Conservation (phyloP, 768 basidiomycete genomes). For the Guyanaporus albipodus region DNA sequence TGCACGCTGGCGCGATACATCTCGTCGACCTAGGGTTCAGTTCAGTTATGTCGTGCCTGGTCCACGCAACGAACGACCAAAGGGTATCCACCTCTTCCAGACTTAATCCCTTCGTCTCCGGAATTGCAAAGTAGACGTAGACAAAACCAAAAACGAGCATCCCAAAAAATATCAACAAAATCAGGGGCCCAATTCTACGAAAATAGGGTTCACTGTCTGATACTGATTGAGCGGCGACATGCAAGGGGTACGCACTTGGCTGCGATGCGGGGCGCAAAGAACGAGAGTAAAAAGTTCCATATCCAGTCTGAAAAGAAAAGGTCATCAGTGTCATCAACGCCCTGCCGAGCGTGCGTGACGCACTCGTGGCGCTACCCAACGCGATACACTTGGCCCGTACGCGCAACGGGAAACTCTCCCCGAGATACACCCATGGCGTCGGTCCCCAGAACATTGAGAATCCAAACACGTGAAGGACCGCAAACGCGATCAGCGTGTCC, state of each 20-base stretch:
- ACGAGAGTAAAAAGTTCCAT: slow-evolving; percentile 72
- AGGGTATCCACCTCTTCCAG: slow-evolving; percentile 54
- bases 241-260: slow-evolving; percentile 34
- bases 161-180: slow-evolving; percentile 75
- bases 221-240: background rate
- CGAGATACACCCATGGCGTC: slow-evolving; percentile 73
- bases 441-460: slow-evolving; percentile 77
- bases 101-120: slow-evolving; percentile 75
- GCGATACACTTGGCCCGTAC: slow-evolving; percentile 75
- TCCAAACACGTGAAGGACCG: slow-evolving; percentile 66
- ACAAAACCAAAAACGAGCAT: slow-evolving; percentile 66
- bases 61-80: background rate
- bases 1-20: slow-evolving; percentile 61
- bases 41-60: no score
- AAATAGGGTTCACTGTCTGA: no score
- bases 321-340: no score
- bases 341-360: background rate
- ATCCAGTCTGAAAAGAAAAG: slow-evolving; percentile 44
- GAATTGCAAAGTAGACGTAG: slow-evolving; percentile 77
- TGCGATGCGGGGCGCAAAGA: slow-evolving; percentile 68
- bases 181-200: slow-evolving; percentile 62
- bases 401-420: slow-evolving; percentile 77
- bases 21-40: slow-evolving; percentile 73
- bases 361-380: slow-evolving; percentile 57
- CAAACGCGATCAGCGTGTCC: slow-evolving; percentile 66